Conservation (phyloP, 371 early-diverging fungal genomes). For the Dichotomocladium elegans region DNA sequence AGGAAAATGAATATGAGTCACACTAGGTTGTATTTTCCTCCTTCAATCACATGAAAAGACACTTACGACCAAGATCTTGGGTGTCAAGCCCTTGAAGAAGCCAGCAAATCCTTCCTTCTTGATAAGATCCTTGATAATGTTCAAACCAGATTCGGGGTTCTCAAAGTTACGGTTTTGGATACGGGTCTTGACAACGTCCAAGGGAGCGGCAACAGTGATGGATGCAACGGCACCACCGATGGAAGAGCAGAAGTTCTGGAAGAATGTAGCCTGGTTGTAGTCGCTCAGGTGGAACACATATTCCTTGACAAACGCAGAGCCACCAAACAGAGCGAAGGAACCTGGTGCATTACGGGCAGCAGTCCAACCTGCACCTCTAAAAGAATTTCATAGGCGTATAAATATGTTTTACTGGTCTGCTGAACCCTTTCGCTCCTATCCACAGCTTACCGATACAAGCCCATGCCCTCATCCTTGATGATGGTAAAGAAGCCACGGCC, state of each 20-base stretch:
- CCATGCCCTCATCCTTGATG: conserved; percentile 86
- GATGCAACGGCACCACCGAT: conserved; percentile 96
- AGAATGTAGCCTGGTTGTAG: conserved; percentile 90
- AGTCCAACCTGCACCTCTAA: conserved; percentile 93
- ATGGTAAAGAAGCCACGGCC: conserved; percentile 82
- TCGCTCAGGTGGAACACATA: conserved; percentile 82
- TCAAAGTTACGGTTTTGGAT: conserved; percentile 92
- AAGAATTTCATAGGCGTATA: neutral
- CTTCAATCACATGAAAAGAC: neutral
- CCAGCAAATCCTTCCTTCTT: conserved; percentile 87
- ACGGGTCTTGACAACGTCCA: conserved; percentile 97
- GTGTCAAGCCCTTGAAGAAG: conserved; percentile 97
- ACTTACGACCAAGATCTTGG: conserved; percentile 84
- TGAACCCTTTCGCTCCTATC: neutral
- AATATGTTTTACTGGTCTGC: neutral
- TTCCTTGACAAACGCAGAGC: conserved; percentile 93
- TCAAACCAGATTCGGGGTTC: conserved; percentile 81
- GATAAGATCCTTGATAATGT: conserved; percentile 83
- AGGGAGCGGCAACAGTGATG: conserved; percentile 91
- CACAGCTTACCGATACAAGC: conserved; percentile 72
- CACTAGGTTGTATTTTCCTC: neutral
- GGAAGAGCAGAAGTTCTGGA: conserved; percentile 95
- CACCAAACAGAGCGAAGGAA: conserved; percentile 95
- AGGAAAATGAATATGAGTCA: neutral
- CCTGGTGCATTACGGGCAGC: conserved; percentile 97